Conservation (phyloP, 2,329 filamentous ascomycete species). For the Cytospora schulzeri region DNA sequence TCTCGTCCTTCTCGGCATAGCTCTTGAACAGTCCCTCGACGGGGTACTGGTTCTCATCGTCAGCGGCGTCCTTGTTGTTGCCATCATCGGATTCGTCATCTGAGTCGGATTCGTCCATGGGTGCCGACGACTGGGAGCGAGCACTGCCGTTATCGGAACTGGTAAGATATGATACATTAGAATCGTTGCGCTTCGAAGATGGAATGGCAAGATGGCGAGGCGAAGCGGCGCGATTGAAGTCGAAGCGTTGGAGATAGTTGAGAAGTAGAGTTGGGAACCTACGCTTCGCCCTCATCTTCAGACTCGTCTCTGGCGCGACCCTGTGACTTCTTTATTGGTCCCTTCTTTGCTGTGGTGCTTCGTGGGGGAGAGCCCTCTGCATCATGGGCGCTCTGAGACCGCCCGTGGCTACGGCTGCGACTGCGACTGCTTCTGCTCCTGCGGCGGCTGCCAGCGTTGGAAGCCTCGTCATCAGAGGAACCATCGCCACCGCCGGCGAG, state of each 20-base stretch:
- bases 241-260: slow-evolving; percentile 15
- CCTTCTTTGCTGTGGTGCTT: slow-evolving; percentile 37
- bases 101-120: slow-evolving; percentile 90
- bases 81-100: slow-evolving; percentile 60
- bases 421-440: slow-evolving; percentile 32
- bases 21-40: slow-evolving; percentile 84
- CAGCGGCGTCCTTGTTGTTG: slow-evolving; percentile 48
- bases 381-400: slow-evolving; percentile 37
- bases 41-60: slow-evolving; percentile 72
- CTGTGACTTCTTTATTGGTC: slow-evolving; percentile 49
- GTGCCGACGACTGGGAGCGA: slow-evolving; percentile 76
- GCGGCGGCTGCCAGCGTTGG: slow-evolving; percentile 50
- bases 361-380: slow-evolving; percentile 33
- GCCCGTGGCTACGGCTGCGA: slow-evolving; percentile 33
- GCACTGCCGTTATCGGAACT: slow-evolving; percentile 45
- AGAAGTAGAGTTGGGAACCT: slow-evolving; percentile 47
- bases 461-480: slow-evolving; percentile 60
- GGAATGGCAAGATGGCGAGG: background rate
- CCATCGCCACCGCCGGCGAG: slow-evolving; percentile 76
- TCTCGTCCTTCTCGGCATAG: slow-evolving; percentile 72
- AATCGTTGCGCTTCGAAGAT: background rate
- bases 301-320: slow-evolving; percentile 61
- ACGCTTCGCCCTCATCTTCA: slow-evolving; percentile 82
- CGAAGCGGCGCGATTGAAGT: slow-evolving; percentile 4
- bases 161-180: slow-evolving; percentile 25